Evolutionary conservation across 768 basidiomycete genomes (phyloP), one percentile per base, ranked within the genome.

Genomic region (Tubosaeta sp.): DNA sequence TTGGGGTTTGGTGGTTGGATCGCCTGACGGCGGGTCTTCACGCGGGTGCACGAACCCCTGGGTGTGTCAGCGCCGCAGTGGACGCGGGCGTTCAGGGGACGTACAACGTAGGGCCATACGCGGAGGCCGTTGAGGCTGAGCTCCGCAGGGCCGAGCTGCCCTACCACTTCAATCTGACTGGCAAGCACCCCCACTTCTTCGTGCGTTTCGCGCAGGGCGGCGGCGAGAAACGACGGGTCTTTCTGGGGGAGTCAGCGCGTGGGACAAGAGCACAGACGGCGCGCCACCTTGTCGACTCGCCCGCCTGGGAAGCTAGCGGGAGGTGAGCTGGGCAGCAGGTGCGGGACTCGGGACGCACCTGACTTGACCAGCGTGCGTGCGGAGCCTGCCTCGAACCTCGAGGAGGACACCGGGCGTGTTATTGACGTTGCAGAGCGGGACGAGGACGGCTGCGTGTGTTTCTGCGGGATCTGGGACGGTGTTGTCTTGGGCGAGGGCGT

Each of bases 321-420:
- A 21, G 36, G 44, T 36, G 8, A 49, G 44, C 21, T n/a, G 11
- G 36, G 31, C 36, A 42, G 32, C 18, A 7, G 32, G 9, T 12
- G 40, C 13, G 12, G 38, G 0, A 45, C 19, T 14, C 34, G 4
- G 3, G 16, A 51, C 74, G 32, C 53, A 87, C 89, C 89, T 89
- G 30, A 90, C 81, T 73, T 90, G 87, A n/a, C 89, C 88, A 0
- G 87, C 83, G 67, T 90, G 89, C 27, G 73, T 76, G 57, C 87
- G 73, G 45, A 86, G 67, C 35, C 78, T 67, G 59, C 81, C 80
- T 56, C 89, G 76, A 29, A 90, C 79, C 65, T 90, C 84, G 14
- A 90, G 74, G 42, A 91, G 63, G 18, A 92, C 76, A 7, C 87
- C 83, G 0, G 89, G 85, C 13, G 72, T 70, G 45, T 75, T 74